phyloP scores from a whole-genome alignment of 2,329 filamentous ascomycete genomes.

The Colletotrichum musae region DNA sequence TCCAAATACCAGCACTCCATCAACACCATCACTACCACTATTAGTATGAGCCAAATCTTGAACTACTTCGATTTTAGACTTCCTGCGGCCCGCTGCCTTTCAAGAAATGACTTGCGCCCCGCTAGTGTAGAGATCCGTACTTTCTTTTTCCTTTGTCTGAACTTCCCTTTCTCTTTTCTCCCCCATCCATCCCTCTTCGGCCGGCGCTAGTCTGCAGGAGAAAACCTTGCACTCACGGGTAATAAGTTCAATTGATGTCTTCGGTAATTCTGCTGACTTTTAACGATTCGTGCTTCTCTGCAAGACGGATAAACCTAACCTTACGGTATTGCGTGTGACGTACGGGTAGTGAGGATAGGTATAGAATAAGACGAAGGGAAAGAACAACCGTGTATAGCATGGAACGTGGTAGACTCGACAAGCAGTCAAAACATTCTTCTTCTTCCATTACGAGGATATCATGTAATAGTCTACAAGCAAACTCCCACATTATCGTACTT shows the following conservation, averaged over 20 bases:
- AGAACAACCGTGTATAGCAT: background rate
- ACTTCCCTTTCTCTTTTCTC: background rate
- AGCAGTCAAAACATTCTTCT: background rate
- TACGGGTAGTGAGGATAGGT: background rate
- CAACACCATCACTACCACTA: no score
- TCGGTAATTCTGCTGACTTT: background rate
- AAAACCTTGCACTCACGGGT: background rate
- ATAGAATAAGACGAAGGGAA: no score
- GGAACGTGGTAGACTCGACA: background rate
- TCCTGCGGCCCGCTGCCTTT: no score
- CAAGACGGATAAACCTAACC: no score
- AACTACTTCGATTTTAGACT: no score
- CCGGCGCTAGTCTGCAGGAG: constrained; percentile 6
- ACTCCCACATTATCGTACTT: constrained; percentile 8
- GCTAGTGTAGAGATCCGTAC: background rate
- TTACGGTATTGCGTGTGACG: no score
- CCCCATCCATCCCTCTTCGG: background rate
- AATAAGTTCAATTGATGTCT: background rate
- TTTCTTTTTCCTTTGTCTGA: constrained; percentile 29
- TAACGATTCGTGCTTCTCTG: background rate
- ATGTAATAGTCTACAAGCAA: constrained; percentile 29
- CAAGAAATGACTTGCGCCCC: no score
- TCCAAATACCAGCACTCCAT: no score
- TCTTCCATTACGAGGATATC: constrained; percentile 33
- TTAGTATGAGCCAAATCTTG: no score